Evolutionary conservation across 2,329 filamentous ascomycete genomes (phyloP).

Genomic region (Phialocephala subalpina): DNA sequence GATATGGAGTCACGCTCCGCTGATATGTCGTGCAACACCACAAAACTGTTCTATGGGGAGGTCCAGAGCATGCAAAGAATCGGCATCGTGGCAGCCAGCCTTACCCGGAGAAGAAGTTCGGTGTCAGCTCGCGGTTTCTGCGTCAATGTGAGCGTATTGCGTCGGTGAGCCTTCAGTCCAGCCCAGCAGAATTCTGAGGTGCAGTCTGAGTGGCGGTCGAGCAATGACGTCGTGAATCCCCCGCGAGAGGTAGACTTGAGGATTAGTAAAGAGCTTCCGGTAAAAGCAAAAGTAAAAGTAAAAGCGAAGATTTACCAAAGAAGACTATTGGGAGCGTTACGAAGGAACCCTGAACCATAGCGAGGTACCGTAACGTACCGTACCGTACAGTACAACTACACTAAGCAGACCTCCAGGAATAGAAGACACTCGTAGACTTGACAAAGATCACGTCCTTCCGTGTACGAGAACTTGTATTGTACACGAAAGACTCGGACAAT

Average conservation of each 20-base stretch:
- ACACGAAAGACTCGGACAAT: neutral
- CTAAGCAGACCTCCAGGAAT: neutral
- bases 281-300: no score
- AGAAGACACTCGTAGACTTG: neutral
- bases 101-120: neutral
- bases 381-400: neutral
- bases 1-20: neutral
- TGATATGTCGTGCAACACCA: neutral
- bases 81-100: constrained; percentile 7
- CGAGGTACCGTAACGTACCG: neutral
- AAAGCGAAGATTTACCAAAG: neutral
- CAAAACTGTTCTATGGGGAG: neutral
- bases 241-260: neutral
- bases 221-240: neutral
- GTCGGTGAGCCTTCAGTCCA: neutral
- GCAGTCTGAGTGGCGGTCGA: neutral
- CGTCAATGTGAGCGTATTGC: neutral
- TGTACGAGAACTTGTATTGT: neutral
- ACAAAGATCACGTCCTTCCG: neutral
- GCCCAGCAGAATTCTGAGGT: neutral
- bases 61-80: constrained; percentile 4
- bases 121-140: neutral
- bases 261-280: neutral
- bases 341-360: neutral
- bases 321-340: neutral